Evolutionary conservation across 495 filamentous ascomycete species (phyloP).

Genomic region (Penicillium cinerascens): DNA sequence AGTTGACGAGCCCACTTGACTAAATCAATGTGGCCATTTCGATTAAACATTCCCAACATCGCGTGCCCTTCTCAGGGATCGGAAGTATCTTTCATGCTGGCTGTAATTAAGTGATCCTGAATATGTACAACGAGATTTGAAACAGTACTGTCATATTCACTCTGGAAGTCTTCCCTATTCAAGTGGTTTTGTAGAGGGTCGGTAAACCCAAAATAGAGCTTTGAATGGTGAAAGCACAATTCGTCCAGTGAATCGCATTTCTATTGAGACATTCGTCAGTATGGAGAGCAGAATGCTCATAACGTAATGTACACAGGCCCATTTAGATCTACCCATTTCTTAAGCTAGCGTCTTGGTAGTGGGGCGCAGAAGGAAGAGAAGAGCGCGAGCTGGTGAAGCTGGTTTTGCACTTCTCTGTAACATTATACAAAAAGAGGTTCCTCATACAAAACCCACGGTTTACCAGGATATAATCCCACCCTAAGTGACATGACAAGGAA

Average conservation of each 20-base stretch:
- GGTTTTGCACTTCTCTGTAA: not conserved
- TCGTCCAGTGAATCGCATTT: not conserved
- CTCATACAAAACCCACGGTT: not conserved
- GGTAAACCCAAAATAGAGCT: not conserved
- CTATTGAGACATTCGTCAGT: not conserved
- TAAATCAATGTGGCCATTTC: not conserved
- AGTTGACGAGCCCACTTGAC: not conserved
- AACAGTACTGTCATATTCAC: not conserved
- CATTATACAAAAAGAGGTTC: not conserved
- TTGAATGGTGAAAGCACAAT: not conserved
- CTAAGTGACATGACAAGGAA: not conserved
- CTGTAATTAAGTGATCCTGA: not conserved
- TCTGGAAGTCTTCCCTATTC: not conserved
- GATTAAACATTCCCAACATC: not conserved
- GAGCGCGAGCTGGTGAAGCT: not conserved
- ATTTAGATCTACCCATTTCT: not conserved
- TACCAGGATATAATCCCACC: not conserved
- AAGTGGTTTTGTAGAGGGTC: not conserved
- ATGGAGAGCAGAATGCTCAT: not conserved
- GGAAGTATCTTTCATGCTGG: conserved; percentile 1
- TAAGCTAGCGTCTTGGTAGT: not conserved
- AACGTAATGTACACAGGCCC: not conserved
- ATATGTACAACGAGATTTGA: conserved; percentile 1
- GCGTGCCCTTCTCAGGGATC: not conserved
- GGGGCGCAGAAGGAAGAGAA: not conserved